Evolutionary conservation across 495 filamentous ascomycete genomes (phyloP).

Genomic region (Talaromyces trachyspermus): DNA sequence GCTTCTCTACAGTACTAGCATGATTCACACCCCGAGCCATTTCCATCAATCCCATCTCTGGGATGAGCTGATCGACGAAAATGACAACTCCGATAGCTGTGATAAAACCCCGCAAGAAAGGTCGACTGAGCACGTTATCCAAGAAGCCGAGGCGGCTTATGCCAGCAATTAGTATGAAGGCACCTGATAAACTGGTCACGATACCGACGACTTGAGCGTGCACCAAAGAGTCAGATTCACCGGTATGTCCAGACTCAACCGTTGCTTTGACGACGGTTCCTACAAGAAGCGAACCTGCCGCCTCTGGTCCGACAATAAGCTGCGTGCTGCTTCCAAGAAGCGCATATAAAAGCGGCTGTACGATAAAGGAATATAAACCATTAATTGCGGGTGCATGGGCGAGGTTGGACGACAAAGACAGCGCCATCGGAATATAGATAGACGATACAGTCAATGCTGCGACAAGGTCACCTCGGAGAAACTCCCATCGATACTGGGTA

Average conservation of each 20-base stretch:
- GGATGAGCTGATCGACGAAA: conserved; percentile 87
- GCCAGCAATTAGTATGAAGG: conserved; percentile 78
- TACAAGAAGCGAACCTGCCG: conserved; percentile 82
- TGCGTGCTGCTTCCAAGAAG: conserved; percentile 83
- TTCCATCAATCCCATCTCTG: conserved; percentile 72
- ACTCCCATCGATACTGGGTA: conserved; percentile 70
- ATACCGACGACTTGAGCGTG: conserved; percentile 84
- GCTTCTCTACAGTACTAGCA: conserved; percentile 77
- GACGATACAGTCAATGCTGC: conserved; percentile 87
- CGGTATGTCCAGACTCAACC: conserved; percentile 57
- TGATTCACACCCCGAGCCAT: conserved; percentile 61
- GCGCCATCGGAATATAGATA: conserved; percentile 95
- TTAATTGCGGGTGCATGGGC: conserved; percentile 90
- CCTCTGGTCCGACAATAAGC: conserved; percentile 94
- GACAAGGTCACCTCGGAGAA: conserved; percentile 76
- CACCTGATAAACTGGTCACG: conserved; percentile 77
- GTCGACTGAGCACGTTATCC: conserved; percentile 87
- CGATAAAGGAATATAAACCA: conserved; percentile 90
- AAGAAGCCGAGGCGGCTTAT: conserved; percentile 83
- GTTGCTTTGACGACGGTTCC: conserved; percentile 77
- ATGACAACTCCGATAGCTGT: conserved; percentile 95
- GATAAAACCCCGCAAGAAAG: conserved; percentile 92
- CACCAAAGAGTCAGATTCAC: conserved; percentile 60
- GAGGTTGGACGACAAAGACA: conserved; percentile 89
- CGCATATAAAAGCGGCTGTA: conserved; percentile 86